phyloP scores from a whole-genome alignment of 495 filamentous ascomycete species.

The Mytilinidion resinicola region DNA sequence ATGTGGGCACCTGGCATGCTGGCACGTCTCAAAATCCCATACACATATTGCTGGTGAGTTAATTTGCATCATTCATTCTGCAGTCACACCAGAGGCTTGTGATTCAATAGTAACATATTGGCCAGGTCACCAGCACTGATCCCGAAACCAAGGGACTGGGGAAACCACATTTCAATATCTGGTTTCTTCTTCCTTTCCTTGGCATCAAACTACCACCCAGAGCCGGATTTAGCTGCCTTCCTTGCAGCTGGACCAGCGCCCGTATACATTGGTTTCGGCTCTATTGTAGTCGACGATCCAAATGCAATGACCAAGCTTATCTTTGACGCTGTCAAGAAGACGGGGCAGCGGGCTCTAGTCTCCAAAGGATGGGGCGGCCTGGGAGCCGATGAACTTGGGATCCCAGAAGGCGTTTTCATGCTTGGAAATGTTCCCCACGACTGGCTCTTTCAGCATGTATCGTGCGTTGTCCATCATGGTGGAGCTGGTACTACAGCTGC shows the following conservation, averaged over 20 bases:
- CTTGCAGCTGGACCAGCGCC: conserved; percentile 49
- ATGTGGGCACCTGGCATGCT: conserved; percentile 44
- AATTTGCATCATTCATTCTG: background rate
- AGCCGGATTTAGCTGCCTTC: conserved; percentile 46
- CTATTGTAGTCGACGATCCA: conserved; percentile 58
- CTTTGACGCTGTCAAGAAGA: conserved; percentile 46
- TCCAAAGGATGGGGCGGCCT: conserved; percentile 61
- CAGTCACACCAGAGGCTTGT: background rate
- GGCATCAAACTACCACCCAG: conserved; percentile 47
- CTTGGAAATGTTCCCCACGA: conserved; percentile 58
- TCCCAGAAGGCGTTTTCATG: conserved; percentile 47
- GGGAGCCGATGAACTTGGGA: conserved; percentile 40
- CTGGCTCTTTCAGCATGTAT: conserved; percentile 60
- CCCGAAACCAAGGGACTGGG: conserved; percentile 58
- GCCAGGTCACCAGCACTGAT: conserved; percentile 52
- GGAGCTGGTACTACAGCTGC: conserved; percentile 62
- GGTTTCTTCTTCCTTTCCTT: conserved; percentile 57
- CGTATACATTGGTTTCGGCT: conserved; percentile 64
- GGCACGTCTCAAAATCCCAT: conserved; percentile 46
- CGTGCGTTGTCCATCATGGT: conserved; percentile 59
- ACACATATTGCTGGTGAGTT: conserved; percentile 55
- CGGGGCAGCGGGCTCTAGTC: conserved; percentile 52
- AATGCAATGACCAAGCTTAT: conserved; percentile 47
- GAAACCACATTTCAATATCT: conserved; percentile 50
- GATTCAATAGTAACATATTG: background rate